Evolutionary conservation across 225 moss, liverwort and hornwort genomes (phyloP), one percentile per base, ranked within the genome.

Genomic region (Lunularia cruciata): DNA sequence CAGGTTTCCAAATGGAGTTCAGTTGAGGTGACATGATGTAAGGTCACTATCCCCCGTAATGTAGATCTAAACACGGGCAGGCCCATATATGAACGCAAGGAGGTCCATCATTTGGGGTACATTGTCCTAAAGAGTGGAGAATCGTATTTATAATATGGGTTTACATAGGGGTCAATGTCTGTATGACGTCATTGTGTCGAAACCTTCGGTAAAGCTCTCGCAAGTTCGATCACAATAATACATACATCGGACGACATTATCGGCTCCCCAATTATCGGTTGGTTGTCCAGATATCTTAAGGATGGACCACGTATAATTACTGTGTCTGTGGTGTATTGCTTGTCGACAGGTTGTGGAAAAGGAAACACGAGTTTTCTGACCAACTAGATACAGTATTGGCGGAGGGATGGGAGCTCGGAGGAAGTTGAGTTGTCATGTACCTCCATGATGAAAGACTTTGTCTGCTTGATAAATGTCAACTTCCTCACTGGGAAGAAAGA

Each of bases 61-160:
- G n/a, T n/a, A n/a, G n/a, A n/a, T n/a, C n/a, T n/a, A n/a, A n/a
- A 43, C 16, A 43, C 43, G 34, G 37, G 11, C 55, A 14, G 19
- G 39, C 23, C 20, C 19, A 60, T 1, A 60, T 60, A 37, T 11
- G 22, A 60, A n/a, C n/a, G n/a, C n/a, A n/a, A n/a, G n/a, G n/a
- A 23, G 37, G 23, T 38, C 38, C 38, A 9, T 23, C 18, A 58
- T 34, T 60, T 60, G 8, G 20, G 60, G 35, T 25, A 60, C 38
- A 34, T 23, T 60, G 60, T 39, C 60, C 60, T 60, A 23, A 38
- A 60, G 60, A 39, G 60, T 36, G 9, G 22, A 60, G 37, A 60
- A 60, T 39, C 60, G 37, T 22, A n/a, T n/a, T n/a, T n/a, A n/a
- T n/a, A n/a, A n/a, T n/a, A n/a, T n/a, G n/a, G n/a, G n/a, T n/a